Percentiles rank a stretch among this genome's conserved stretches.
These are phyloP conservation scores for Syncephalastrum sp. DNA, from an alignment of 371 early-diverging fungal species.

Conservation along the genomic window DNA sequence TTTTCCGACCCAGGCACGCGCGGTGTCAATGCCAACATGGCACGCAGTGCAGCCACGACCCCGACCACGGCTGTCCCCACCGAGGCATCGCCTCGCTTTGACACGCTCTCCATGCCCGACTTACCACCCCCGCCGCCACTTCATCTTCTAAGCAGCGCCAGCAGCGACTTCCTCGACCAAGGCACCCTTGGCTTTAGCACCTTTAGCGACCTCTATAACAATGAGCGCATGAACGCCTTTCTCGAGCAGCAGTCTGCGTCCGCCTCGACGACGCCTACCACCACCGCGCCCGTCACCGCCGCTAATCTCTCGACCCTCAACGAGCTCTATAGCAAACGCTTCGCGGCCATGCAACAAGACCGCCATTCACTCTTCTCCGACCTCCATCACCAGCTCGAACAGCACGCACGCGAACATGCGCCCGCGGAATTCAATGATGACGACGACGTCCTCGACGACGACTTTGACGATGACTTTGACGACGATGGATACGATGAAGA, in stretches of 20 bases:
- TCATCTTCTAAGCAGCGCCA: too few relatives aligned
- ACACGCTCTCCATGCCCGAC: conserved; percentile 17
- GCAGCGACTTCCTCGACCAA: too few relatives aligned
- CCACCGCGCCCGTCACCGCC: conserved; percentile 14
- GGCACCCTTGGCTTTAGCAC: conserved; percentile 2
- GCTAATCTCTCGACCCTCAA: conserved; percentile 22
- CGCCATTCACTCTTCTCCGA: too few relatives aligned
- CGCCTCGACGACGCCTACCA: too few relatives aligned
- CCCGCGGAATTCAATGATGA: background rate
- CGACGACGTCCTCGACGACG: conserved; percentile 5
- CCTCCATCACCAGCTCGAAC: too few relatives aligned
- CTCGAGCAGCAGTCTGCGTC: background rate
- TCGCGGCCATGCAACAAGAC: conserved; percentile 8
- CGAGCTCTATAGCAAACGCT: conserved; percentile 17
- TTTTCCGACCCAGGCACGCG: conserved; percentile 7
- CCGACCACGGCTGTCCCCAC: too few relatives aligned
- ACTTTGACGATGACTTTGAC: background rate
- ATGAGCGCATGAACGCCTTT: conserved; percentile 5
- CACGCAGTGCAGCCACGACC: too few relatives aligned
- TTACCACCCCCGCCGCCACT: conserved; percentile 4
- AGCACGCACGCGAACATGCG: background rate
- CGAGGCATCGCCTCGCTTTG: background rate
- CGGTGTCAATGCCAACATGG: too few relatives aligned
- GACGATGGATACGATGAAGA: conserved; percentile 5
- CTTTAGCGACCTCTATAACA: conserved; percentile 6